These are phyloP conservation scores for Geotrichum armillariae DNA, from an alignment of 1,139 yeast species.

Conservation along the genomic window DNA sequence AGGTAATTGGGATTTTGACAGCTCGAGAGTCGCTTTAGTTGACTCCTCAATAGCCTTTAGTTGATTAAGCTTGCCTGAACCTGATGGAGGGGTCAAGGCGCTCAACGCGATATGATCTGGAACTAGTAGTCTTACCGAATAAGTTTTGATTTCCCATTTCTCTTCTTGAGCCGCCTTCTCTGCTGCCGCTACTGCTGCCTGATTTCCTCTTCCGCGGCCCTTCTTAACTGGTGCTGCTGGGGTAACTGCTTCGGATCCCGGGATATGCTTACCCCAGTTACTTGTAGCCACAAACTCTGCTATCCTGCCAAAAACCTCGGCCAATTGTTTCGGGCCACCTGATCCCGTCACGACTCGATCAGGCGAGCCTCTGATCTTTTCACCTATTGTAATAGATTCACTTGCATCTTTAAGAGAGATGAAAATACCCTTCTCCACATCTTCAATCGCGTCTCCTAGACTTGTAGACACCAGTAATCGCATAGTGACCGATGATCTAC, in stretches of 20 bases:
- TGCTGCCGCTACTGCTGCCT: conserved; percentile 4
- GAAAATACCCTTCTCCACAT: conserved; percentile 10
- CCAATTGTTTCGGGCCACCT: conserved; percentile 8
- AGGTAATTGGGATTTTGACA: conserved; percentile 19
- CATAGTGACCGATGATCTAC: background rate
- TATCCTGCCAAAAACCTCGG: conserved; percentile 1
- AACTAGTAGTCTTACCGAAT: conserved; percentile 11
- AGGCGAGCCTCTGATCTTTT: conserved; percentile 18
- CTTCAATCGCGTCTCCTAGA: conserved; percentile 19
- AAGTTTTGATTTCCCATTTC: conserved; percentile 28
- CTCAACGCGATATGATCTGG: conserved; percentile 14
- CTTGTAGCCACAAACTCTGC: conserved; percentile 15
- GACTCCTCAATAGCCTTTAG: conserved; percentile 7
- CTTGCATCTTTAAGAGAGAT: background rate
- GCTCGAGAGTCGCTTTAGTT: conserved; percentile 16
- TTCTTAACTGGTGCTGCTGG: conserved; percentile 12
- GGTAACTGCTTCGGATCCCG: background rate
- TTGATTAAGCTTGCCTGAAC: background rate
- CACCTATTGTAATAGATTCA: conserved; percentile 11
- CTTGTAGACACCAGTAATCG: conserved; percentile 12
- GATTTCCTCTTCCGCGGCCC: conserved; percentile 4
- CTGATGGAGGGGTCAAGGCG: conserved; percentile 1
- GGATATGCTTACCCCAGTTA: conserved; percentile 14
- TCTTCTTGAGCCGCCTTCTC: conserved; percentile 30
- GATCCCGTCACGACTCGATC: conserved; percentile 15